These are phyloP conservation scores for Fraxinus greggii DNA, from an alignment of 305 asterid genomes.

Conservation along the genomic window DNA sequence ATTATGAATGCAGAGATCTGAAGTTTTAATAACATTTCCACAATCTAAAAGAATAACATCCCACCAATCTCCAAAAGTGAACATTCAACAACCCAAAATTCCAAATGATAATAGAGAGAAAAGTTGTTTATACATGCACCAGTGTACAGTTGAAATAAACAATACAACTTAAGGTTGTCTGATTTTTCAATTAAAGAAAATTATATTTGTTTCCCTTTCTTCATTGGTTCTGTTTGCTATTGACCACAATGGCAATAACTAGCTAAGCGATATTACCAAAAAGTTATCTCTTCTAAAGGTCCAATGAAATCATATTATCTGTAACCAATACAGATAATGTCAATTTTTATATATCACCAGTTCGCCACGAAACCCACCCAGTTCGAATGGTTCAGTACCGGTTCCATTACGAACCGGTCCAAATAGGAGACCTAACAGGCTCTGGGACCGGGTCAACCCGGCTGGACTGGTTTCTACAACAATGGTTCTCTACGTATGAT, in stretches of 20 bases:
- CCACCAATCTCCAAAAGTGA: neutral
- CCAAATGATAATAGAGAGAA: neutral
- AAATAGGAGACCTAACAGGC: neutral
- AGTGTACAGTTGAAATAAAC: neutral
- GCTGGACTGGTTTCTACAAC: neutral
- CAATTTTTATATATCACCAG: neutral
- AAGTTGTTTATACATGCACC: neutral
- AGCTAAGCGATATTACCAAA: neutral
- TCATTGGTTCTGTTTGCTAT: neutral
- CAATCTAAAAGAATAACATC: conserved; percentile 5
- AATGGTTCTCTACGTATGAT: neutral
- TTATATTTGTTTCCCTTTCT: neutral
- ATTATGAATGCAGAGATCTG: neutral
- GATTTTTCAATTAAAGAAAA: neutral
- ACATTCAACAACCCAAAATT: conserved; percentile 5
- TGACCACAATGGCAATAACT: neutral
- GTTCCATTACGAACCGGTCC: neutral
- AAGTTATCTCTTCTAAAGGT: neutral
- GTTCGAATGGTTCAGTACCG: neutral
- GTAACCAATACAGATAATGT: neutral
- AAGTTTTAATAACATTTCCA: conserved; percentile 12
- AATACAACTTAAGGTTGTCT: neutral
- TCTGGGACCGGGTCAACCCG: neutral
- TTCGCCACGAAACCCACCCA: neutral
- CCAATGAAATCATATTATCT: neutral